Base-by-base conservation (phyloP, 208 protist species). In the Phytomonas serpens region DNA sequence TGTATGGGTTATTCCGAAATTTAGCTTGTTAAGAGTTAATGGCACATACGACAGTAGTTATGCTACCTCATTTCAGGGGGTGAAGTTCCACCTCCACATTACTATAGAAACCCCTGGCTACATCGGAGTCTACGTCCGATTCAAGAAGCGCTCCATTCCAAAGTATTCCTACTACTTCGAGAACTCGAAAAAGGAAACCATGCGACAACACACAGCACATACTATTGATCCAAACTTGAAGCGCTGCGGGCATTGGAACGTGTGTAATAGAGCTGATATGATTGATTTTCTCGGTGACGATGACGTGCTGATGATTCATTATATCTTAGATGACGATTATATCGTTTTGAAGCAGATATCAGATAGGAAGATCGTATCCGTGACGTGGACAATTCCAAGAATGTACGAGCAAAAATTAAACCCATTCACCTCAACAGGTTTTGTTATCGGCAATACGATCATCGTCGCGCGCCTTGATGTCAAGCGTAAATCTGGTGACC, bases 161-260 rank as follows among this genome's bases (percentile, higher is more conserved):
- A 97, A 97, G 81, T 97, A 95, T 81, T 89, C 86, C 38, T 97
- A 94, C 82, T 87, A 87, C 78, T 91, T 95, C 57, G 66, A 75
- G 31, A 95, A 95, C 75, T 77, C 65, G 4, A 68, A 81, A 37
- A 75, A 79, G 6, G 72, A 88, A 64, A 61, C 82, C 40, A 89
- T 93, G 87, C 82, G 89, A 7, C 89, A 95, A 78, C 89, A 97
- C 75, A 97, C 92, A 19, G 92, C 92, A 0, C 88, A 97, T 79
- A 93, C 86, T 3, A 93, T 95, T 64, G 89, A 89, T 4, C 61
- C 64, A 0, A 76, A 85, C n/a, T 79, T 85, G 38, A 82, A 95
- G 77, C 87, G 92, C 4, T 97, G 92, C 75, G 92, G 92, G 7
- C 89, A 97, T 74, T 93, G 87, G 83, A 93, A 93, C 69, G 85